Base-by-base conservation (phyloP, 805 yeast genomes). In the Kodamaea laetipori region DNA sequence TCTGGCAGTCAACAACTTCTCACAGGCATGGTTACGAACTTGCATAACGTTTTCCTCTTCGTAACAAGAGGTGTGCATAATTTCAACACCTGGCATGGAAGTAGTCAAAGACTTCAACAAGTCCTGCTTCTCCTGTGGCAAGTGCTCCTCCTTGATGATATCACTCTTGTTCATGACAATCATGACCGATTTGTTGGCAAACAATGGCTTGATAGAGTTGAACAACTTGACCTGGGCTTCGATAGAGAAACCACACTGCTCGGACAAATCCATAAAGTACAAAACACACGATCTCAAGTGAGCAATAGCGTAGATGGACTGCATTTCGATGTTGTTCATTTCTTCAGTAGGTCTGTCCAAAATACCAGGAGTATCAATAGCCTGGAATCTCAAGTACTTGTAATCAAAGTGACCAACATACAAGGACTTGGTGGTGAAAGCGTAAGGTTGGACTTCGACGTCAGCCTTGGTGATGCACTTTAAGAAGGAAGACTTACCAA, bases 281-380 rank as follows among this genome's bases (percentile, higher is more conserved):
- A 94, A 71, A 35, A 94, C 96, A 67, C 97, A 88, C 21, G 98
- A 90, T 65, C 98, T 82, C 67, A 94, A 80, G 70, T 94, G 99
- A 25, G 99, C 99, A 76, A 94, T 90, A 49, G 99, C 99, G 61
- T 94, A 94, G 61, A 94, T 94, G 39, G 96, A 86, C 74, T 94
- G 99, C 99, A 94, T 94, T 75, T 94, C 99, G 67, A 94, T 94
- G 71, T 94, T 94, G 76, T 94, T 94, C 99, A 94, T 94, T 66
- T 94, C 99, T 69, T 94, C 99, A 35, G 97, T 90, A 48, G 99
- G 99, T 67, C 98, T 83, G 70, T 94, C 99, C 65, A 94, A 76
- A 59, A 94, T 90, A 75, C 99, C 99, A 25, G 99, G 99, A 28
- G 99, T 94, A 70, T 94, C 99, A 62, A 94, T 94, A 44, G 98